Conservation (phyloP, 768 basidiomycete species). For the Scleroderma bovista region DNA sequence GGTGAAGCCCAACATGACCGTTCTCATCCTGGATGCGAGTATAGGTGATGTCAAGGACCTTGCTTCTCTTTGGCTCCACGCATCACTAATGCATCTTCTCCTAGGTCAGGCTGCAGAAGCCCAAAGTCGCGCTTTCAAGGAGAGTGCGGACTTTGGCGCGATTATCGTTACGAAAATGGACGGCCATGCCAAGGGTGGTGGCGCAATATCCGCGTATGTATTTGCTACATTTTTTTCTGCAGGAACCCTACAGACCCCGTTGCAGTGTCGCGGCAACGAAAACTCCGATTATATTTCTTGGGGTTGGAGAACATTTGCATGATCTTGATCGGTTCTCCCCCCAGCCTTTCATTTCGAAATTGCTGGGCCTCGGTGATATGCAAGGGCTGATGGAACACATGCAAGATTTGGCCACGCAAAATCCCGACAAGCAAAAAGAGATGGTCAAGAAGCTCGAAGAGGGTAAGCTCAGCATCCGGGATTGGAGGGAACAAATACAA, state of each 20-base stretch:
- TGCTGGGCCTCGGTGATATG: conserved; percentile 93
- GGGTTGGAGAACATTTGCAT: conserved; percentile 95
- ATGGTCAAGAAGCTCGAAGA: conserved; percentile 97
- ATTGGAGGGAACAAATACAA: conserved; percentile 96
- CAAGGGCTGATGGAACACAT: conserved; percentile 98
- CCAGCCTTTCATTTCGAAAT: conserved; percentile 94
- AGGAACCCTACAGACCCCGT: conserved; percentile 8
- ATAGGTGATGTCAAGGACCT: conserved; percentile 56
- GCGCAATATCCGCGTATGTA: conserved; percentile 95
- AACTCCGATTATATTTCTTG: conserved; percentile 98
- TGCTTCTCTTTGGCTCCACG: neutral
- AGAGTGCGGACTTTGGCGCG: conserved; percentile 94
- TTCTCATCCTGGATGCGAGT: conserved; percentile 93
- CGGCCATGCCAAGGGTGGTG: conserved; percentile 98
- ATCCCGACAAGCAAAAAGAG: conserved; percentile 96
- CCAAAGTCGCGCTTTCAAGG: conserved; percentile 95
- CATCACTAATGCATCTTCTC: neutral
- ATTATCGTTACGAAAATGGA: conserved; percentile 99
- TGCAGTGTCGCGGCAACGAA: conserved; percentile 93
- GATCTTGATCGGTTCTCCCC: conserved; percentile 96
- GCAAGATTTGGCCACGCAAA: conserved; percentile 90
- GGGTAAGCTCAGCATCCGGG: conserved; percentile 93
- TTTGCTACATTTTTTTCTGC: neutral
- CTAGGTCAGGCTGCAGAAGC: conserved; percentile 95
- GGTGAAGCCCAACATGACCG: conserved; percentile 94